phyloP scores from a whole-genome alignment of 2,329 filamentous ascomycete species.

The Colletotrichum echinochloae region DNA sequence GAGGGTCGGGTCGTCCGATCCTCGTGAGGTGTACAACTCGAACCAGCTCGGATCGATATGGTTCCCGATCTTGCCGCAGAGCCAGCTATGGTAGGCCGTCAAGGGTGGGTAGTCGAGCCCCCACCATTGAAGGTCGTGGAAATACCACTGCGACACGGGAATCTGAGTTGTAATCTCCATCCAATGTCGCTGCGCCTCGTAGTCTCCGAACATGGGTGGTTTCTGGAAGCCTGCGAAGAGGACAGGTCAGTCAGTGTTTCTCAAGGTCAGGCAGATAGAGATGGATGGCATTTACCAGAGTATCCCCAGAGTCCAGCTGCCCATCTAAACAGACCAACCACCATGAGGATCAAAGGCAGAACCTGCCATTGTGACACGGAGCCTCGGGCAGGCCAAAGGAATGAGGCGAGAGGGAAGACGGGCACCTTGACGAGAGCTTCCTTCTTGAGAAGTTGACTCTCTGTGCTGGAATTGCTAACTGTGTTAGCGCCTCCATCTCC shows the following conservation, averaged over 20 bases:
- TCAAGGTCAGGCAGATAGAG: background rate
- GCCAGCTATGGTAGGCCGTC: constrained; percentile 98
- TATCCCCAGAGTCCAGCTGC: constrained; percentile 93
- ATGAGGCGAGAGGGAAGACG: constrained; percentile 90
- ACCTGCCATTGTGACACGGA: constrained; percentile 92
- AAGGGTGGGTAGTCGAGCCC: constrained; percentile 97
- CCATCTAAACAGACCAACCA: constrained; percentile 92
- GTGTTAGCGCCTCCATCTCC: constrained; percentile 23
- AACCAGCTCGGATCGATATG: constrained; percentile 89
- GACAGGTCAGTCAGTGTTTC: constrained; percentile 33
- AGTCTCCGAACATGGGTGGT: constrained; percentile 95
- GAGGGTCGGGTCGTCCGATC: constrained; percentile 79
- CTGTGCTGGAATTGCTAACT: background rate
- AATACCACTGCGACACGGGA: constrained; percentile 96
- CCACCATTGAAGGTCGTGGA: constrained; percentile 97
- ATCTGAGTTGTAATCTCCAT: constrained; percentile 95
- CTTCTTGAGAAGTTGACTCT: constrained; percentile 45
- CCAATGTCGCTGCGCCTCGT: constrained; percentile 98
- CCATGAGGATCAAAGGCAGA: constrained; percentile 88
- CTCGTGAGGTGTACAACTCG: constrained; percentile 83
- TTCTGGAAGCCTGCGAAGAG: constrained; percentile 72
- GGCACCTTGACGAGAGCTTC: constrained; percentile 69
- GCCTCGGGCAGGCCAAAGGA: constrained; percentile 90
- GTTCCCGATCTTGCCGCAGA: constrained; percentile 87
- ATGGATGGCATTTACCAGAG: constrained; percentile 71